Evolutionary conservation across 805 yeast species (phyloP).

Genomic region (Monosporozyma siamensis): DNA sequence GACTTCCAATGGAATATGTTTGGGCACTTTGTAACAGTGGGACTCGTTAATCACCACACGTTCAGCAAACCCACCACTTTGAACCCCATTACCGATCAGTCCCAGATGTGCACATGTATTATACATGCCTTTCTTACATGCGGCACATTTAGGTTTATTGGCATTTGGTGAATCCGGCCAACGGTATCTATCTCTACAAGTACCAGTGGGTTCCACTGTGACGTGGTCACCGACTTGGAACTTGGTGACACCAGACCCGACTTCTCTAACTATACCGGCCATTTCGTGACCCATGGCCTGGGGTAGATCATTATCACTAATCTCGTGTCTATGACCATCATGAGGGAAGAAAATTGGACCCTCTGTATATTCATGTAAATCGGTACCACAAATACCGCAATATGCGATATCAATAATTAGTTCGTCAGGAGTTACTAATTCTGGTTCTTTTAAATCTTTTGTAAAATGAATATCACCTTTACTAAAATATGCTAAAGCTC

Average conservation of each 20-base stretch:
- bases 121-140: conserved; percentile 42
- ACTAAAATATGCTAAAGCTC: conserved; percentile 41
- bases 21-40: conserved; percentile 36
- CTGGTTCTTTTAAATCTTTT: conserved; percentile 30
- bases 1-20: conserved; percentile 39
- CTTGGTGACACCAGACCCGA: conserved; percentile 39
- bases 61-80: conserved; percentile 49
- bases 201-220: conserved; percentile 53
- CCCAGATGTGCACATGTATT: conserved; percentile 45
- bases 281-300: conserved; percentile 48
- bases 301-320: conserved; percentile 34
- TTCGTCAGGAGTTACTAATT: conserved; percentile 31
- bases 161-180: conserved; percentile 30
- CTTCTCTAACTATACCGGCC: conserved; percentile 36
- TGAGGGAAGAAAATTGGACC: conserved; percentile 52
- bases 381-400: conserved; percentile 61
- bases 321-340: conserved; percentile 30
- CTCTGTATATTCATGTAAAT: conserved; percentile 46
- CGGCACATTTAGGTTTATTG: conserved; percentile 33
- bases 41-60: conserved; percentile 34
- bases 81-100: conserved; percentile 47
- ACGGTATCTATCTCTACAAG: conserved; percentile 41
- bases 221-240: conserved; percentile 49
- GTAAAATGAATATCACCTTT: conserved; percentile 38
- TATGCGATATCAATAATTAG: conserved; percentile 38